Evolutionary conservation across 805 yeast species (phyloP), one percentile per base, ranked within the genome.

Genomic region (Yarrowia phangngaensis): DNA sequence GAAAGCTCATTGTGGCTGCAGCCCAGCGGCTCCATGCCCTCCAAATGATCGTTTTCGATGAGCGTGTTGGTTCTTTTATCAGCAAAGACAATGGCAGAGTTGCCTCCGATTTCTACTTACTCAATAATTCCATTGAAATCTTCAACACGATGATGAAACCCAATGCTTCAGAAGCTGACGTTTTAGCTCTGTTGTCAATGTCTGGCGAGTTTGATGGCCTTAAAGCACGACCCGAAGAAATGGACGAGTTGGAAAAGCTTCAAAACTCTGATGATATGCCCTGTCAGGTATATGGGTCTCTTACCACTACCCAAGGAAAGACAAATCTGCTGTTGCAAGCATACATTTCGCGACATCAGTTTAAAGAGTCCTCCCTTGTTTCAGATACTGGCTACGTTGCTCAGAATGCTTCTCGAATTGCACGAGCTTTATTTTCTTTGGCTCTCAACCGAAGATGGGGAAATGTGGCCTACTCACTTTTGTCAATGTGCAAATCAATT

Each of bases 401-500:
- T 1, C 98, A 92, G 60, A 92, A 92, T 60, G 76, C 97, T 3
- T 87, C 90, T 1, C 80, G 99, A 70, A 90, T 92, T 24, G 79
- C 95, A 56, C 76, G 97, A 19, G 96, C 98, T 0, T 70, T 94
- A 40, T 88, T 92, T 57, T 67, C 89, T 54, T 79, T 92, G 53
- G 94, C 95, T 27, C 69, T 92, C 26, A 84, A 86, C 59, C 72
- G 98, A 56, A 71, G 94, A 51, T 92, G 99, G 99, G 96, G 97
- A 1, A 64, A 68, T 6, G 79, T 88, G 53, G 74, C 92, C 41
- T 76, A 79, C 50, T 75, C 82, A 5, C 74, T 89, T 75, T 67
- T 92, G 20, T 75, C 86, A 6, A 70, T 92, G 15, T 90, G 97
- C 63, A 86, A 88, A 56, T 79, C 95, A 1, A 79, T 94, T 52